Evolutionary conservation across 306 rosid species (phyloP), one percentile per base, ranked within the genome.

Genomic region (Vicia faba): DNA sequence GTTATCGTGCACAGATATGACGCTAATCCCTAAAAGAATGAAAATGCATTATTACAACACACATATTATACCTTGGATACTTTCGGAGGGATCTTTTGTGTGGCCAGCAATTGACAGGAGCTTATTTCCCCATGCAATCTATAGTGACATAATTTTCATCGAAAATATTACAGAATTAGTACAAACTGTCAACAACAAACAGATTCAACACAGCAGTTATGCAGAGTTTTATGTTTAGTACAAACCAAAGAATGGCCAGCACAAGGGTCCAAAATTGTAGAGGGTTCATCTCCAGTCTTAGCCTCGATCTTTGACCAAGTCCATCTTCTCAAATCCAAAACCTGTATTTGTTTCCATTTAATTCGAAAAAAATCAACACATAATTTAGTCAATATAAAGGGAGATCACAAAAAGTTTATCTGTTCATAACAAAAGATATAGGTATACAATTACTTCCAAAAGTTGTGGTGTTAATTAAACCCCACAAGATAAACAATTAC

Each of bases 201-300:
- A 68, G 43, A 40, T 56, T 20, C 70, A 72, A 63, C 16, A 25
- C 49, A 33, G 50, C 44, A 43, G 45, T 69, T 23, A 49, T 53
- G 50, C n/a, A 64, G 35, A 63, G 35, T 49, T 65, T 70, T 19
- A 29, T n/a, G 41, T 26, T 60, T 31, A 62, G 58, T 56, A 86
- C 97, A 70, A 77, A 92, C 98, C 96, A 89, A 75, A 67, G 98
- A 92, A 84, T 92, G 96, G 73, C 96, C 98, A 53, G 96, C 96
- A 51, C 95, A 84, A 45, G 92, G 91, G 41, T 79, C 35, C 77
- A 78, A 75, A 69, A 85, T 75, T 51, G 67, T 73, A 15, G 89
- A 79, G 53, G 86, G 70, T 61, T 87, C 85, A 29, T 59, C 62
- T 80, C 76, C 88, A 64, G 67, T 50, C 71, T 84, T 89, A 72